Conservation (phyloP, 192 early-diverging fungal genomes). For the Podila clonocystis region DNA sequence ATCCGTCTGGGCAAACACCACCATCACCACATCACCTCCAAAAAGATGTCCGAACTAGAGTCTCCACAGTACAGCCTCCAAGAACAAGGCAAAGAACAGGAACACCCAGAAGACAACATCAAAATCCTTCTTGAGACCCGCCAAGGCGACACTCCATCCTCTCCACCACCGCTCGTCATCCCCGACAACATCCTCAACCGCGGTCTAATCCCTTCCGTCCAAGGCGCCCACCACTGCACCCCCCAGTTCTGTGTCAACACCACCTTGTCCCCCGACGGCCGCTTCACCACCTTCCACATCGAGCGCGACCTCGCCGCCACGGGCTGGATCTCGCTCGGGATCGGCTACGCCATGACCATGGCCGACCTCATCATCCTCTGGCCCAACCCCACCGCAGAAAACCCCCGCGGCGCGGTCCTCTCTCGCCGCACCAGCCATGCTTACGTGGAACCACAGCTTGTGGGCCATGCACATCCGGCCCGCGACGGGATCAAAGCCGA, state of each 20-base stretch:
- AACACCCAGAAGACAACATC: too few species aligned
- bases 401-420: conserved; percentile 29
- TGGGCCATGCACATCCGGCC: background rate
- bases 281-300: conserved; percentile 43
- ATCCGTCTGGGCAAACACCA: background rate
- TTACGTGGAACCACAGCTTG: conserved; percentile 35
- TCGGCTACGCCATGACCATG: conserved; percentile 48
- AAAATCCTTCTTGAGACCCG: too few species aligned
- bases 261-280: conserved; percentile 25
- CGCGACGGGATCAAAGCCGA: conserved; percentile 4
- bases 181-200: conserved; percentile 14
- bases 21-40: background rate
- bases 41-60: background rate
- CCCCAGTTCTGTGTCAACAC: conserved; percentile 47
- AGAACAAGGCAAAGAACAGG: background rate
- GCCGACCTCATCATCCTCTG: conserved; percentile 42
- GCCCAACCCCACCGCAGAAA: conserved; percentile 12
- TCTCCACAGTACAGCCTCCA: background rate
- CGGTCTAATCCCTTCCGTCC: conserved; percentile 26
- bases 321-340: conserved; percentile 42
- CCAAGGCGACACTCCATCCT: background rate
- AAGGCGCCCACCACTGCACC: conserved; percentile 31
- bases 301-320: conserved; percentile 21
- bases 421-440: conserved; percentile 39
- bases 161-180: background rate